A percentile compares a stretch with the other conserved stretches of the same genome.
These are phyloP conservation scores for Lasiodiplodia sp. DNA, from an alignment of 2,329 filamentous ascomycete species.

Conservation along the genomic window DNA sequence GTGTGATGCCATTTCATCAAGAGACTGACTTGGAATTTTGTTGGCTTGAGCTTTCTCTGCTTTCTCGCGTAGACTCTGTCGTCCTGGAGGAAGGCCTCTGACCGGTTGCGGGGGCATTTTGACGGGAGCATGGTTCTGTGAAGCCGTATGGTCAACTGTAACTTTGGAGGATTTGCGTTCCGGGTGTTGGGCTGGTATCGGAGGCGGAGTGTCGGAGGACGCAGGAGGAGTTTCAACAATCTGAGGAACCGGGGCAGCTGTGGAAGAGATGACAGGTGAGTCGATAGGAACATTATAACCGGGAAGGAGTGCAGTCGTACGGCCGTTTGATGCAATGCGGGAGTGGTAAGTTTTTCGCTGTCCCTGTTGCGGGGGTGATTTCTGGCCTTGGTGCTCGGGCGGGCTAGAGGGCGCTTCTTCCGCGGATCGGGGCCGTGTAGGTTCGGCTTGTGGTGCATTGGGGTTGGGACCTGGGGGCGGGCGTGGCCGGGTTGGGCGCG, in stretches of 20 bases:
- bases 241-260: conserved; percentile 55
- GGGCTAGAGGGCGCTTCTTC: conserved; percentile 29
- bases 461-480: conserved; percentile 32
- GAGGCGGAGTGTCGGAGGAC: conserved; percentile 37
- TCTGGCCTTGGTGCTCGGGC: conserved; percentile 37
- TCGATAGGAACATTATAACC: conserved; percentile 46
- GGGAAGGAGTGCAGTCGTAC: conserved; percentile 61
- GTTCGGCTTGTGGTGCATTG: neutral
- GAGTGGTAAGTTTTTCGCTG: conserved; percentile 60
- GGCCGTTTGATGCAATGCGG: conserved; percentile 62
- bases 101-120: conserved; percentile 22
- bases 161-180: conserved; percentile 60
- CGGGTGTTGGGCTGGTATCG: conserved; percentile 47
- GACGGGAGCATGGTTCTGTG: conserved; percentile 29
- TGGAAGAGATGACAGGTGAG: conserved; percentile 31
- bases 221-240: conserved; percentile 68
- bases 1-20: conserved; percentile 70
- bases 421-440: conserved; percentile 19
- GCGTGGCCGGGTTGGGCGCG: conserved; percentile 57
- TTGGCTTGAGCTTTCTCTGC: conserved; percentile 45
- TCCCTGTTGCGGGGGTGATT: conserved; percentile 38
- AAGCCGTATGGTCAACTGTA: conserved; percentile 34
- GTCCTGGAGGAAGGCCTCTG: conserved; percentile 18
- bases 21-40: conserved; percentile 54
- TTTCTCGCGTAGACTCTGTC: conserved; percentile 38